These are phyloP conservation scores for Aspergillus nidulans DNA, from an alignment of 495 filamentous ascomycete species.

Conservation along the genomic window DNA sequence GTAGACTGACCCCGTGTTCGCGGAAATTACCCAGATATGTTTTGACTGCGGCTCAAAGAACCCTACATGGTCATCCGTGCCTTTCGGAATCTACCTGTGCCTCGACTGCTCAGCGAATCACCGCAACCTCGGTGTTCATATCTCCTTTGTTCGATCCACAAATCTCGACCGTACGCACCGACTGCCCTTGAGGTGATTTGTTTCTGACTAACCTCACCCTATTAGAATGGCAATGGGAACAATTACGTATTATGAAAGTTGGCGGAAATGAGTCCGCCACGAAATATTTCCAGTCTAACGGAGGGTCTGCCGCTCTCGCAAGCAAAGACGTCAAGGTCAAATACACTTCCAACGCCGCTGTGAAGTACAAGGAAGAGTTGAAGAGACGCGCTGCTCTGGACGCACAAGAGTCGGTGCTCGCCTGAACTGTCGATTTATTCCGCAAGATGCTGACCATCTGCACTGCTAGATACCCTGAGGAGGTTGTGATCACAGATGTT, in stretches of 20 bases:
- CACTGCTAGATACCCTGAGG: slow-evolving; percentile 65
- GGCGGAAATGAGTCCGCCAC: slow-evolving; percentile 97
- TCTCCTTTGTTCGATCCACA: slow-evolving; percentile 97
- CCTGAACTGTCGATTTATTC: neutral
- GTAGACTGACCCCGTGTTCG: slow-evolving; percentile 1
- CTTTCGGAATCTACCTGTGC: slow-evolving; percentile 95
- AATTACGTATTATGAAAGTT: slow-evolving; percentile 96
- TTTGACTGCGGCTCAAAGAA: slow-evolving; percentile 97
- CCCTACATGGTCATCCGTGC: slow-evolving; percentile 96
- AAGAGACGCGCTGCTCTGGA: slow-evolving; percentile 77
- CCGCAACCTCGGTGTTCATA: slow-evolving; percentile 86
- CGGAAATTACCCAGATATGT: slow-evolving; percentile 62
- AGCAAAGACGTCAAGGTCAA: slow-evolving; percentile 96
- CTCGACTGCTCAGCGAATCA: slow-evolving; percentile 94
- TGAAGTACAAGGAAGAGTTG: slow-evolving; percentile 95
- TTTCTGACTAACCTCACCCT: slow-evolving; percentile 16
- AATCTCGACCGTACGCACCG: slow-evolving; percentile 89
- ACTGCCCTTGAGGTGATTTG: neutral
- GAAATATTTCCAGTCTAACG: slow-evolving; percentile 94
- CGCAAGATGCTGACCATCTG: neutral
- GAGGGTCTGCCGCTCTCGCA: slow-evolving; percentile 85
- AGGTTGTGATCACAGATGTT: slow-evolving; percentile 80
- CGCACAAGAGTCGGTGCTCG: slow-evolving; percentile 63
- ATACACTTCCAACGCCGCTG: slow-evolving; percentile 84
- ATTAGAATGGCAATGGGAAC: slow-evolving; percentile 98